These are phyloP conservation scores for Solanum aculeatissimum DNA, from an alignment of 305 asterid genomes.

Conservation along the genomic window DNA sequence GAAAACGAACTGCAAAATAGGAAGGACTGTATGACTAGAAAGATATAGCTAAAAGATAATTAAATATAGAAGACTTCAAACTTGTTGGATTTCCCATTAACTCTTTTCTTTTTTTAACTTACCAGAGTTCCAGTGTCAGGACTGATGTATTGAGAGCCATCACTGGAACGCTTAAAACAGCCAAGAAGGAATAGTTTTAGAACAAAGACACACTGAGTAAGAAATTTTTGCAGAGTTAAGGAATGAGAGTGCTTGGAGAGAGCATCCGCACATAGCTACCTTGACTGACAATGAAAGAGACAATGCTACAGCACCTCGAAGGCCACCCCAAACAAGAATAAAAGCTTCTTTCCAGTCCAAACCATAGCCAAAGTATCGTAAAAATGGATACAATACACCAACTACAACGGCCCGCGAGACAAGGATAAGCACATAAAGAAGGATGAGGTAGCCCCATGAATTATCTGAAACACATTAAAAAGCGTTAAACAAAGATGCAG, in stretches of 20 bases:
- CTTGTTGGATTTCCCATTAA: background rate
- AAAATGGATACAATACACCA: conserved; percentile 65
- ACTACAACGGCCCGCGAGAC: conserved; percentile 64
- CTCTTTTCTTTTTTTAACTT: conserved; percentile 13
- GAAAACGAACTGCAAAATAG: conserved; percentile 80
- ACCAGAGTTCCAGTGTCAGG: conserved; percentile 89
- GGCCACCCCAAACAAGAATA: conserved; percentile 93
- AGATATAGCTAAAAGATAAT: background rate
- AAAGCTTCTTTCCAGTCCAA: conserved; percentile 90
- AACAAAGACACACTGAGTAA: conserved; percentile 1
- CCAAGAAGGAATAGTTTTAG: conserved; percentile 6
- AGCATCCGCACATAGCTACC: conserved; percentile 21
- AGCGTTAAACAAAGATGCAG: background rate
- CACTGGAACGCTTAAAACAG: conserved; percentile 75
- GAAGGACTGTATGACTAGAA: background rate
- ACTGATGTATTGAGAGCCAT: conserved; percentile 46
- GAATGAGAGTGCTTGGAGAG: background rate
- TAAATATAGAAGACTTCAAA: background rate
- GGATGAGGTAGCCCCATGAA: conserved; percentile 90
- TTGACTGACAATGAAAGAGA: conserved; percentile 80
- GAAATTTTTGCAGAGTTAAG: background rate
- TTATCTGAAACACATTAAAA: conserved; percentile 37
- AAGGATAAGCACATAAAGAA: conserved; percentile 71
- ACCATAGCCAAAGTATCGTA: conserved; percentile 90
- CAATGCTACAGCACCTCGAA: conserved; percentile 96